A percentile compares a stretch with the other conserved stretches of the same genome.
Evolutionary conservation across 352 stramenopile genomes (phyloP).

Genomic region (Pythium graminicola): DNA sequence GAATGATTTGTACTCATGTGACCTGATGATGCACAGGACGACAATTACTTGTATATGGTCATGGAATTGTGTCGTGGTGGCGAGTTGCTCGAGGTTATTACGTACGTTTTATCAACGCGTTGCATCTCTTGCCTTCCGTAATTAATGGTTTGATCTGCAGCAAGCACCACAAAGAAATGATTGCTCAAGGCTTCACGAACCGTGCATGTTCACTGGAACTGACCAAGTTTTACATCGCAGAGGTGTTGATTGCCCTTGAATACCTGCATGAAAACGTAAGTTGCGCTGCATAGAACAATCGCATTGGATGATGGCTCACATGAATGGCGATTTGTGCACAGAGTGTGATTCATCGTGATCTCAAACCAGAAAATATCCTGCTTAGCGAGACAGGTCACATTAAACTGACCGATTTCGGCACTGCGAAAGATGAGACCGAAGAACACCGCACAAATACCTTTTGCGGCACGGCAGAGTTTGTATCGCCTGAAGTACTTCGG

Average conservation of each 20-base stretch:
- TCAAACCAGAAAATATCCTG: slow-evolving; percentile 91
- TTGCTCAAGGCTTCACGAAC: slow-evolving; percentile 47
- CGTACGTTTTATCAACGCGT: slow-evolving; percentile 26
- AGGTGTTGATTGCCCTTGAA: slow-evolving; percentile 90
- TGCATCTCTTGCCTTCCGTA: neutral
- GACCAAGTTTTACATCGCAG: slow-evolving; percentile 91
- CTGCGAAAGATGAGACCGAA: slow-evolving; percentile 73
- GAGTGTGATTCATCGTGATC: slow-evolving; percentile 94
- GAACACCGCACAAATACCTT: slow-evolving; percentile 82
- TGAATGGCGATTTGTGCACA: slow-evolving; percentile 18
- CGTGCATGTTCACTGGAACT: slow-evolving; percentile 71
- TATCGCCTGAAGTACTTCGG: slow-evolving; percentile 88
- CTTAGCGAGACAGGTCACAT: slow-evolving; percentile 79
- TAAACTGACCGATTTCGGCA: slow-evolving; percentile 89
- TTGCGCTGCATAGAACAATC: neutral
- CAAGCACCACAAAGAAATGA: slow-evolving; percentile 69
- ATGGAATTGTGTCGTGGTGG: slow-evolving; percentile 85
- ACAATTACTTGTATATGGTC: slow-evolving; percentile 88
- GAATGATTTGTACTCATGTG: too few species aligned
- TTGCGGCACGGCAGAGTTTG: slow-evolving; percentile 88
- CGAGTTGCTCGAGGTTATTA: slow-evolving; percentile 84
- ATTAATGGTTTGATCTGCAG: too few species aligned
- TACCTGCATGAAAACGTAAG: slow-evolving; percentile 84
- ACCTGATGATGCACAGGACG: slow-evolving; percentile 32
- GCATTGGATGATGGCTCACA: neutral